Evolutionary conservation across 129 eudicot genomes (phyloP), one percentile per base, ranked within the genome.

Genomic region (Helianthus tuberosus): DNA sequence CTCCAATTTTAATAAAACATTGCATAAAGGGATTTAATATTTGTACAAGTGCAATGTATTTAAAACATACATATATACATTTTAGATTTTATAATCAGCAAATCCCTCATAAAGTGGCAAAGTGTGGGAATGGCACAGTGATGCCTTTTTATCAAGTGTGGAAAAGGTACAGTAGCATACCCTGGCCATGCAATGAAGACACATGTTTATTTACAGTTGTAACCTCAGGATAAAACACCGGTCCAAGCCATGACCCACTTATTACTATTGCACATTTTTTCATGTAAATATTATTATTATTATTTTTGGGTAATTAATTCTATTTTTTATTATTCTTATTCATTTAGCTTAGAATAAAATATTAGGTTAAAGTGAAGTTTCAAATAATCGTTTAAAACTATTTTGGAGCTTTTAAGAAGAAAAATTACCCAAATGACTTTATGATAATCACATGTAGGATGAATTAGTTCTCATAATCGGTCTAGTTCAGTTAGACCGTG

Each of bases 171-270:
- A 61, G 66, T 61, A 7, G 44, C 60, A 12, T 12, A 17, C 41
- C 44, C 17, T 25, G 39, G 39, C 1, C 17, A 27, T 61, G 66
- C 66, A 61, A 29, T 13, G 44, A 13, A 61, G 44, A 61, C 44
- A 61, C 66, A 60, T 13, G 14, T 61, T 32, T 61, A 29, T 61
- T 60, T 60, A 60, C 44, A 60, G 36, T 29, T 60, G 66, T 29
- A 11, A 17, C 66, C 17, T 60, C 66, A 29, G 66, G 41, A 60
- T 60, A 60, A 61, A 61, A 13, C 66, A 61, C 66, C 44, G 3
- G 66, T 61, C 66, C 20, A 61, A 11, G 9, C 20, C 44, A 61
- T 61, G 66, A 61, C 66, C 43, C 66, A 61, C 11, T 29, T 61
- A 5, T 12, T 32, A 61, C 46, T 61, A 16, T 61, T 59, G 41